phyloP scores from a whole-genome alignment of 768 basidiomycete species.

The Mycena chlorophos region DNA sequence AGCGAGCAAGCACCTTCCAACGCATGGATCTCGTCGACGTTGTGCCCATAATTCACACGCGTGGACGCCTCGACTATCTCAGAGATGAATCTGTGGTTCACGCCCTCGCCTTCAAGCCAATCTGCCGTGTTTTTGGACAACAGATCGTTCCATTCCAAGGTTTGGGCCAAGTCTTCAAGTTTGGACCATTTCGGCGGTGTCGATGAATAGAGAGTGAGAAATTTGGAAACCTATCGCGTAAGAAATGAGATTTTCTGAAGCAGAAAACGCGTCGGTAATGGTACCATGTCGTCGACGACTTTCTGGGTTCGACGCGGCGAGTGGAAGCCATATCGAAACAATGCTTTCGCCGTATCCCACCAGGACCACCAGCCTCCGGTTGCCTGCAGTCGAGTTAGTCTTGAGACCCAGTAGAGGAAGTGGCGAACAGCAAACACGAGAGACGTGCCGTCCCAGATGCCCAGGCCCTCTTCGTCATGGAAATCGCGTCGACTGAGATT shows the following conservation, averaged over 20 bases:
- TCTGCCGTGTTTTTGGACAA: slow-evolving; percentile 54
- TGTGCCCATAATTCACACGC: slow-evolving; percentile 84
- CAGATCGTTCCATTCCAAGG: slow-evolving; percentile 51
- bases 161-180: slow-evolving; percentile 55
- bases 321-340: slow-evolving; percentile 76
- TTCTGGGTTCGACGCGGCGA: slow-evolving; percentile 58
- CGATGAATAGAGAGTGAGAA: slow-evolving; percentile 55
- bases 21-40: slow-evolving; percentile 72
- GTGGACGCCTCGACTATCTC: slow-evolving; percentile 83
- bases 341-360: slow-evolving; percentile 72
- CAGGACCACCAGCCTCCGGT: slow-evolving; percentile 49
- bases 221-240: too few species aligned
- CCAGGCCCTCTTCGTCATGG: slow-evolving; percentile 51
- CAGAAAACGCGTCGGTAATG: too few species aligned
- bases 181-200: slow-evolving; percentile 62
- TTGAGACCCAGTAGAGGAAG: not conserved
- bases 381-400: slow-evolving; percentile 5
- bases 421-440: slow-evolving; percentile 63
- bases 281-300: too few species aligned
- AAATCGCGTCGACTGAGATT: slow-evolving; percentile 59
- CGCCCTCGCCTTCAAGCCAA: slow-evolving; percentile 54
- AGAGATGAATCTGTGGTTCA: slow-evolving; percentile 56
- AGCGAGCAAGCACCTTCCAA: slow-evolving; percentile 72
- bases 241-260: too few species aligned
- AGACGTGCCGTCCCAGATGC: slow-evolving; percentile 82